These are phyloP conservation scores for Dinochytrium kinnereticum DNA, from an alignment of 371 early-diverging fungal genomes.

Conservation along the genomic window DNA sequence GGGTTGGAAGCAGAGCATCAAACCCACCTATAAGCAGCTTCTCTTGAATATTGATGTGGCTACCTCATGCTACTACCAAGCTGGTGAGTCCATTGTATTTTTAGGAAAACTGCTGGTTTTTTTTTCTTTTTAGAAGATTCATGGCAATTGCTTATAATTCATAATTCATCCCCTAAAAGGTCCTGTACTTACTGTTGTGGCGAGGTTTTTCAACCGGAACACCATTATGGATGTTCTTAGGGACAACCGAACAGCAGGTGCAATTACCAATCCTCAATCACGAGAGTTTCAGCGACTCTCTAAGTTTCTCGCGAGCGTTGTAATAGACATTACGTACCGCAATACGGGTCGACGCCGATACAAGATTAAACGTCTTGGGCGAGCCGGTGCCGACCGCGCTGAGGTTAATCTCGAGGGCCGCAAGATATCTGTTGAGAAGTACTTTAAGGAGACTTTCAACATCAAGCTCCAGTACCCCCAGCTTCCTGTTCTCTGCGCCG, in stretches of 20 bases:
- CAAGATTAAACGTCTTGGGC: slow-evolving; percentile 39
- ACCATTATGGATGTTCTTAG: slow-evolving; percentile 27
- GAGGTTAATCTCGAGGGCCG: background rate
- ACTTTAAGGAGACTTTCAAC: slow-evolving; percentile 36
- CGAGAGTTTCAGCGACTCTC: slow-evolving; percentile 37
- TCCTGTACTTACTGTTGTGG: slow-evolving; percentile 33
- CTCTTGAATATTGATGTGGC: slow-evolving; percentile 50
- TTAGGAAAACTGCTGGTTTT: too few relatives aligned
- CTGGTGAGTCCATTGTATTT: slow-evolving; percentile 29
- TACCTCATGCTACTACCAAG: slow-evolving; percentile 45
- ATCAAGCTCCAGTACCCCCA: slow-evolving; percentile 42
- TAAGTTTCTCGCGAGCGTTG: slow-evolving; percentile 38
- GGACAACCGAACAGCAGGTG: too few relatives aligned
- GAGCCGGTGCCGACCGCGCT: slow-evolving; percentile 29
- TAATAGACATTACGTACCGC: slow-evolving; percentile 41
- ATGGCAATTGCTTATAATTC: too few relatives aligned
- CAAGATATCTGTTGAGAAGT: slow-evolving; percentile 31
- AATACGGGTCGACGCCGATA: slow-evolving; percentile 40
- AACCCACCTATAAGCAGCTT: slow-evolving; percentile 36
- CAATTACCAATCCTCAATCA: too few relatives aligned
- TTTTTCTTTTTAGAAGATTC: too few relatives aligned
- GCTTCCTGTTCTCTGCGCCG: slow-evolving; percentile 35
- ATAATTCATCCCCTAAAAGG: too few relatives aligned
- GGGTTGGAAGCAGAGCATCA: slow-evolving; percentile 52
- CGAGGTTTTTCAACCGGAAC: slow-evolving; percentile 33